A percentile compares a stretch with the other conserved stretches of the same genome.
These are phyloP conservation scores for Xerocomus brunneocitrinus DNA, from an alignment of 768 basidiomycete genomes.

Conservation along the genomic window DNA sequence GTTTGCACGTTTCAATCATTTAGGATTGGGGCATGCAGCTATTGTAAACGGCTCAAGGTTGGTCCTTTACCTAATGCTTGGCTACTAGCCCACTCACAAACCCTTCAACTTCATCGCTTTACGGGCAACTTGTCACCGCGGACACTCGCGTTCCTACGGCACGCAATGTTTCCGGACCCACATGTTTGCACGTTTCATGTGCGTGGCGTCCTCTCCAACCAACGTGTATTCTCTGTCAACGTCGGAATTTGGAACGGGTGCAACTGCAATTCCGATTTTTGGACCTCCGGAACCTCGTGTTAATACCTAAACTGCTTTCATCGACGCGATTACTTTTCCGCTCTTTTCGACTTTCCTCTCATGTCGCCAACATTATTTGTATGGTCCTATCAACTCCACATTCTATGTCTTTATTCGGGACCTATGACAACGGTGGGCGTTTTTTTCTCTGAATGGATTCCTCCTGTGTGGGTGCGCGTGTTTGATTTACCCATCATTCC, in stretches of 20 bases:
- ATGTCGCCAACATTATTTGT: neutral
- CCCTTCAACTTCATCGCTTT: slow-evolving; percentile 8
- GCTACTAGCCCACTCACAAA: slow-evolving; percentile 19
- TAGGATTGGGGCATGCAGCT: slow-evolving; percentile 78
- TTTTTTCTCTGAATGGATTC: slow-evolving; percentile 5
- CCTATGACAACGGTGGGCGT: slow-evolving; percentile 5
- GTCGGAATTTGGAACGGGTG: slow-evolving; percentile 10
- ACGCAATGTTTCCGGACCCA: slow-evolving; percentile 16
- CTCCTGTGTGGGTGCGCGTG: neutral
- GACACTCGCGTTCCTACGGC: slow-evolving; percentile 10
- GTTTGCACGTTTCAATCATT: slow-evolving; percentile 5
- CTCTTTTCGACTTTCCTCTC: slow-evolving; percentile 1
- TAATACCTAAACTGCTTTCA: slow-evolving; percentile 4
- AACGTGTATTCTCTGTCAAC: slow-evolving; percentile 1
- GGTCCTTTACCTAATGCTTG: slow-evolving; percentile 23
- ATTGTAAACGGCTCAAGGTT: slow-evolving; percentile 88
- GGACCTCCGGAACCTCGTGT: slow-evolving; percentile 29
- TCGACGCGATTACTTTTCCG: neutral
- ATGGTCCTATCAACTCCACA: neutral
- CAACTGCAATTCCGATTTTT: slow-evolving; percentile 22
- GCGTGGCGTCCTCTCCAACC: slow-evolving; percentile 2
- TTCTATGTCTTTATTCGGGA: slow-evolving; percentile 10
- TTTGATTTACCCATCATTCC: slow-evolving; percentile 3
- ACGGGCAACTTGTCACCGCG: slow-evolving; percentile 4
- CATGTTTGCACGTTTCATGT: slow-evolving; percentile 8